Percentiles rank a stretch among this genome's conserved stretches.
Conservation (phyloP, 176 grass and related monocot species). For the Puya raimondii region DNA sequence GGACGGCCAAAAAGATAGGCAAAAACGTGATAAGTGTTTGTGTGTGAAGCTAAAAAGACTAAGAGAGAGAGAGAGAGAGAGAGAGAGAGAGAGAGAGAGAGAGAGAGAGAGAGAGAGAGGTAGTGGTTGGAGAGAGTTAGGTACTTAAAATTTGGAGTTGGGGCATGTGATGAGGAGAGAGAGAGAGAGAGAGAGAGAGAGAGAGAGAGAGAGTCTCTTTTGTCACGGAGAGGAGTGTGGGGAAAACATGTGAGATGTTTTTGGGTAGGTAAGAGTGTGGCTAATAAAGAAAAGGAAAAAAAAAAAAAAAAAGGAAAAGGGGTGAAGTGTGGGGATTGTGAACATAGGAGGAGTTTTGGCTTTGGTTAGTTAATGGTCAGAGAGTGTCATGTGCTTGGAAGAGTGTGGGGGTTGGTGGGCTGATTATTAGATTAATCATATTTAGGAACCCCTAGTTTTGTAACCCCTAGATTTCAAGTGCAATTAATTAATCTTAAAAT, state of each 20-base stretch:
- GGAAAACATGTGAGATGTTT: slow-evolving; percentile 53
- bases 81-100: too few species aligned
- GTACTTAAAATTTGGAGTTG: not conserved
- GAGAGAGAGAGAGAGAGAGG: too few species aligned
- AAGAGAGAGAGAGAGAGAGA: too few species aligned
- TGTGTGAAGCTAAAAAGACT: too few species aligned
- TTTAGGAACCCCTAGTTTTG: too few species aligned
- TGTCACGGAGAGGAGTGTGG: slow-evolving; percentile 29
- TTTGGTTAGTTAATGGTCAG: slow-evolving; percentile 44
- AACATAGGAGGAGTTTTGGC: slow-evolving; percentile 27
- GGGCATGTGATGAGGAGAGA: slow-evolving; percentile 20
- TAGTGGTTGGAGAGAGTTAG: too few species aligned
- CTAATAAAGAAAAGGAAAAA: not conserved
- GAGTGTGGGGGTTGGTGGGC: slow-evolving; percentile 29
- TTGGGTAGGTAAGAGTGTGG: not conserved
- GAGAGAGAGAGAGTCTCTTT: not conserved
- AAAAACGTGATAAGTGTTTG: too few species aligned
- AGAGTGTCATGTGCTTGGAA: slow-evolving; percentile 20
- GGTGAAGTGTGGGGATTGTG: slow-evolving; percentile 2
- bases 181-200: slow-evolving; percentile 14
- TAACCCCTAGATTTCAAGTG: too few species aligned
- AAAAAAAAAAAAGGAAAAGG: not conserved
- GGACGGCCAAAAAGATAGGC: too few species aligned
- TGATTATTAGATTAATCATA: slow-evolving; percentile 28
- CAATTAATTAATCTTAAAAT: too few species aligned